phyloP scores from a whole-genome alignment of 2,329 filamentous ascomycete genomes.

The Fusarium chuoi region DNA sequence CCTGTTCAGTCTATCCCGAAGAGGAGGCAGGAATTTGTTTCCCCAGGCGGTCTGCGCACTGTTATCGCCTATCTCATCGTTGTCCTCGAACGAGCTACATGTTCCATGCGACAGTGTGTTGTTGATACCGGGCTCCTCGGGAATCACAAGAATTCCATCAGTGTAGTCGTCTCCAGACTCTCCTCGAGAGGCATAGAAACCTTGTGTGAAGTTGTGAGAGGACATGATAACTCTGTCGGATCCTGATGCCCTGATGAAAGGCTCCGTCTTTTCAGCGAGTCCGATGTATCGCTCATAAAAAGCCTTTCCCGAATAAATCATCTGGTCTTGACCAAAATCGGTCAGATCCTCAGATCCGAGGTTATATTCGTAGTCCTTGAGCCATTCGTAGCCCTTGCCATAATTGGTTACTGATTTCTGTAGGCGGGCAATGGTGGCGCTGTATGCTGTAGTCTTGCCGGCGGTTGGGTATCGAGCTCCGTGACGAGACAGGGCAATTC shows the following conservation, averaged over 20 bases:
- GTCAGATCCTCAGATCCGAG: slow-evolving; percentile 78
- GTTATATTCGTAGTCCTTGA: slow-evolving; percentile 76
- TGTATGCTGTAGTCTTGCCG: slow-evolving; percentile 73
- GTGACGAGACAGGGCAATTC: slow-evolving; percentile 83
- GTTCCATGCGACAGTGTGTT: slow-evolving; percentile 83
- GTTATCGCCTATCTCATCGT: slow-evolving; percentile 60
- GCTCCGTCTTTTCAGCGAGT: slow-evolving; percentile 67
- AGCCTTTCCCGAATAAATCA: slow-evolving; percentile 78
- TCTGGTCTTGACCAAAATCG: slow-evolving; percentile 71
- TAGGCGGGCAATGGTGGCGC: slow-evolving; percentile 71
- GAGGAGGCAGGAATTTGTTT: slow-evolving; percentile 71
- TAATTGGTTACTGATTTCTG: slow-evolving; percentile 67
- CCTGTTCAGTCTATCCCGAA: slow-evolving; percentile 75
- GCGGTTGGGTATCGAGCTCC: slow-evolving; percentile 84
- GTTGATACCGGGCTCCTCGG: slow-evolving; percentile 74
- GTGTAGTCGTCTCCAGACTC: slow-evolving; percentile 55
- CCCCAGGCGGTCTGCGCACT: slow-evolving; percentile 68
- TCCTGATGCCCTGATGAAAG: slow-evolving; percentile 78
- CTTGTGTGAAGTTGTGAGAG: slow-evolving; percentile 78
- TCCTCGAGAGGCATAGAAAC: slow-evolving; percentile 67
- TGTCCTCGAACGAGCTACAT: slow-evolving; percentile 77
- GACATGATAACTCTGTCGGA: slow-evolving; percentile 79
- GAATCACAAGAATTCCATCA: slow-evolving; percentile 72
- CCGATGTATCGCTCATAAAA: slow-evolving; percentile 79
- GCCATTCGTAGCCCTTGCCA: slow-evolving; percentile 72